Evolutionary conservation across 2,329 filamentous ascomycete species (phyloP), one percentile per base, ranked within the genome.

Genomic region (Colletotrichum nymphaeae): DNA sequence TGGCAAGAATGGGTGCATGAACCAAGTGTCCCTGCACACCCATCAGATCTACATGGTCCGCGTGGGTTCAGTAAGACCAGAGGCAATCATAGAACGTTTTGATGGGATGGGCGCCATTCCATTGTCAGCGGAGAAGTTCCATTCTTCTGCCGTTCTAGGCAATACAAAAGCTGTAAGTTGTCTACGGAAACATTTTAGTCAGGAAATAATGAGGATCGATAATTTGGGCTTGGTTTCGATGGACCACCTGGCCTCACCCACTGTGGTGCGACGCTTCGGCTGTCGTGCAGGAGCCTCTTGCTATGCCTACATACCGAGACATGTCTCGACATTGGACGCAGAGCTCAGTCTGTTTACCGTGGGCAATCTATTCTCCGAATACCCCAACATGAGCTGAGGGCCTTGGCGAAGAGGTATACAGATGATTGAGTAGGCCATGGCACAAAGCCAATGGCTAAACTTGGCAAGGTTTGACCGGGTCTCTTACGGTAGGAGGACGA

Each of bases 381-480:
- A 35, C 37, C 14, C 64, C 53, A 32, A 30, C n/a, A 57, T 55
- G 5, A 60, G 28, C 9, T 28, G 22, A 42, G 16, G 30, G 30
- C 16, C 66, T 60, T 63, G 66, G 53, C 53, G n/a, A 28, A 24
- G 57, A 30, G 32, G 22, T 65, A 37, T 49, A 16, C 12, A 28
- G 26, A 46, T 69, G 58, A 12, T 58, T 37, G 26, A 19, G 49
- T 49, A 30, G 53, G 28, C 42, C 58, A 63, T 69, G 69, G 52
- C 53, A 24, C 24, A 24, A 24, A 32, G 24, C 7, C 42, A 8
- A 7, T 53, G 42, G 30, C 32, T 28, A 46, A 26, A 49, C 69
- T 63, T 63, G 69, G 69, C 69, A 24, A 30, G 28, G 69, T 63
- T 69, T 72, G 55, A 35, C 67, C 64, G 16, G 62, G 69, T 72